Percentiles rank a stretch among this genome's conserved stretches.
Evolutionary conservation across 2,329 filamentous ascomycete genomes (phyloP).

Genomic region (Aspergillus pseudonomiae): DNA sequence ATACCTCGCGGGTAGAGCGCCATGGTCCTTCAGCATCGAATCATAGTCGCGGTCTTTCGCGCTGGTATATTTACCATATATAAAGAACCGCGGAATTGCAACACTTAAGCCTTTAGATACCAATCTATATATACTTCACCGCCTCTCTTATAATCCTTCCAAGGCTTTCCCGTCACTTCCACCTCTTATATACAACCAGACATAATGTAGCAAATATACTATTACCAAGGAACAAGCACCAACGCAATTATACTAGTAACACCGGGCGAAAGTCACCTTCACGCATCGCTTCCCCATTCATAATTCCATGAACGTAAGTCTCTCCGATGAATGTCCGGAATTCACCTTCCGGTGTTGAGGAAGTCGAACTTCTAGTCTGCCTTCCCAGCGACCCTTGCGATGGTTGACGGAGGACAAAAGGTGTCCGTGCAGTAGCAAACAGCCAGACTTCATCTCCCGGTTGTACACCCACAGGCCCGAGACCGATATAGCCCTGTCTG

Average conservation of each 20-base stretch:
- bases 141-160: no score
- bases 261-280: background rate
- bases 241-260: background rate
- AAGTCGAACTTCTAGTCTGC: background rate
- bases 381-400: background rate
- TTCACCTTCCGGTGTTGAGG: background rate
- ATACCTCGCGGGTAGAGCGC: no score
- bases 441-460: background rate
- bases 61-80: no score
- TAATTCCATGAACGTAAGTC: background rate
- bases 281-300: background rate
- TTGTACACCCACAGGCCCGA: background rate
- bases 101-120: no score
- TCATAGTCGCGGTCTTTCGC: no score
- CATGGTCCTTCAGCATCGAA: no score
- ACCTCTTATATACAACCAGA: no score
- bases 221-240: no score
- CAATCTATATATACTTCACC: no score
- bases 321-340: background rate
- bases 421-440: background rate
- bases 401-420: background rate
- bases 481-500: background rate
- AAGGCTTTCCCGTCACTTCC: no score
- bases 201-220: no score
- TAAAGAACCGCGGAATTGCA: no score